Evolutionary conservation across 176 grass and related monocot genomes (phyloP), one percentile per base, ranked within the genome.

Genomic region (Carex parvula): DNA sequence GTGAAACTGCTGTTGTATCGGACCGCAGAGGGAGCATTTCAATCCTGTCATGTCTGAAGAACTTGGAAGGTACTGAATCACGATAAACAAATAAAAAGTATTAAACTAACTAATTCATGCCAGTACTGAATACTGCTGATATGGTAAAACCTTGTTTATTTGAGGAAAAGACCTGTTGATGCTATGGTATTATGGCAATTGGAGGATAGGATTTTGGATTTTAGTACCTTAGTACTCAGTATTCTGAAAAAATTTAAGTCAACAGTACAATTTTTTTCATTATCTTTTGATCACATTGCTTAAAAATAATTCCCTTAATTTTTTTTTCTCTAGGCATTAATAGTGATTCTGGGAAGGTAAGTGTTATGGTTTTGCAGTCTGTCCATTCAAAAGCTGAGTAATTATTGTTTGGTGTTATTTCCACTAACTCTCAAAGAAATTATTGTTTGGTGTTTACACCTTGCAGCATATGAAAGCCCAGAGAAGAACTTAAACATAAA

Each of bases 21-120:
- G 96, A 99, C 88, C 93, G 93, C 64, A 85, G 88, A 84, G 96
- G 96, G 37, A 95, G 80, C 85, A 93, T 99, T 86, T 95, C 96
- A 91, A 88, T 99, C 59, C 74, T 99, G 69, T 99, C 93, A 71
- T 90, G 89, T 63, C 53, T 88, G n/a, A 87, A 84, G 85, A 92
- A 88, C 87, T 86, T 93, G 70, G 91, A 90, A 98, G 93, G 93
- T 98, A 88, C 24, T 76, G 22, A 73, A 57, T 73, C 50, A 12
- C 11, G 46, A 54, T 53, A 29, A 16, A 15, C 46, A 54, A 29
- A 53, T 54, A 74, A 52, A 29, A 53, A 26, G 29, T 54, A 54
- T 74, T 22, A 44, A 21, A 4, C 44, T 74, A 26, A 52, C 41
- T 74, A 16, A 18, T 83, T 56, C 6, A 33, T 61, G 32, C 4